Evolutionary conservation across 495 filamentous ascomycete species (phyloP).

Genomic region (Aspergillus incahuasiensis): DNA sequence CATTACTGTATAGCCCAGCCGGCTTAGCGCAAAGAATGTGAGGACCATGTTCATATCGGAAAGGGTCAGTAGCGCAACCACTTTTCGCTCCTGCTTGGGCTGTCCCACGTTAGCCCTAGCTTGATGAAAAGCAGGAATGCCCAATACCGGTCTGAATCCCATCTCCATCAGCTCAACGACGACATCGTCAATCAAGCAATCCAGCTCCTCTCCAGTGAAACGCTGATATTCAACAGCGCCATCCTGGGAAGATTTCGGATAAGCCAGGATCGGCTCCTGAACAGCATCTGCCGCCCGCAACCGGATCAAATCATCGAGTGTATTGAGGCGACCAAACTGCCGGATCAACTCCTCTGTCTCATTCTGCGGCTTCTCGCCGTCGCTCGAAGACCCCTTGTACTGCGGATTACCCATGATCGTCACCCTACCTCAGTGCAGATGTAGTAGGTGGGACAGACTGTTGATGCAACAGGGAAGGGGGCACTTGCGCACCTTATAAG

Average conservation of each 20-base stretch:
- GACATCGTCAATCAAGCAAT: conserved; percentile 50
- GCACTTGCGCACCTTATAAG: not conserved
- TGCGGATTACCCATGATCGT: conserved; percentile 48
- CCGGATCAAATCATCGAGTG: conserved; percentile 48
- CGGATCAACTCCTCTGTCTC: conserved; percentile 18
- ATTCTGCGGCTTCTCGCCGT: conserved; percentile 13
- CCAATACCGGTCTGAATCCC: conserved; percentile 34
- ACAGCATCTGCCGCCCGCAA: conserved; percentile 44
- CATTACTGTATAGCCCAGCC: conserved; percentile 54
- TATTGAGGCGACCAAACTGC: conserved; percentile 35
- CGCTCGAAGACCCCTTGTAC: conserved; percentile 12
- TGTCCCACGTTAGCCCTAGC: conserved; percentile 4
- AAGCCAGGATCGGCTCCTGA: conserved; percentile 50
- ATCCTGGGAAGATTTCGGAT: conserved; percentile 38
- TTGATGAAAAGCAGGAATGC: not conserved
- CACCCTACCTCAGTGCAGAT: conserved; percentile 29
- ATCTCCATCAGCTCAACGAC: conserved; percentile 32
- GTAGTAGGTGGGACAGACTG: not conserved
- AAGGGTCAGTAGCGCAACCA: conserved; percentile 50
- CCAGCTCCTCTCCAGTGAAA: conserved; percentile 49
- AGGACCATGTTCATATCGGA: conserved; percentile 55
- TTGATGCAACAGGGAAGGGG: not conserved
- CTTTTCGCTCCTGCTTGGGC: conserved; percentile 26
- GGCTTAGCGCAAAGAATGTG: conserved; percentile 53
- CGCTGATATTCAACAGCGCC: conserved; percentile 41